phyloP scores from a whole-genome alignment of 257 asterid genomes.

The Petunia secreta region DNA sequence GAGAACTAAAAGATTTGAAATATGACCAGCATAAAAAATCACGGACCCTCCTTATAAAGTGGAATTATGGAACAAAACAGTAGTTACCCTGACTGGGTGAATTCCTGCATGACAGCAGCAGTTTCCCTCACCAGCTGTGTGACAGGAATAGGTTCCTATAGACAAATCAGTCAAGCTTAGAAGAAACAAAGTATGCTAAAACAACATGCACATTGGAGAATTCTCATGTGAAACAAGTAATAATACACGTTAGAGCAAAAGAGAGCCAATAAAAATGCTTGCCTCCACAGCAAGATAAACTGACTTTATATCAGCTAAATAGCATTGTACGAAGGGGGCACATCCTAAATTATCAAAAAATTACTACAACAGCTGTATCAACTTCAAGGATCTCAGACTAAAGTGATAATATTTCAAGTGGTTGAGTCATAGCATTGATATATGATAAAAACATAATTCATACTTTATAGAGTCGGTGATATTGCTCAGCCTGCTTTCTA shows the following conservation, averaged over 20 bases:
- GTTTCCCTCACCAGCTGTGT: constrained; percentile 99
- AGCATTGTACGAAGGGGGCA: background rate
- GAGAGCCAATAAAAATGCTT: background rate
- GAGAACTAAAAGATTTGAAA: background rate
- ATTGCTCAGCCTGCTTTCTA: constrained; percentile 97
- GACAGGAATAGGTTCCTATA: constrained; percentile 90
- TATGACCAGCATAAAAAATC: background rate
- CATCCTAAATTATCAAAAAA: background rate
- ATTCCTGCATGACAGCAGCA: constrained; percentile 99
- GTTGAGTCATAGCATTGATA: background rate
- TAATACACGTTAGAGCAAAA: constrained; percentile 13
- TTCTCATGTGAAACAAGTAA: background rate
- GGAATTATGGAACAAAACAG: constrained; percentile 10
- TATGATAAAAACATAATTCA: constrained; percentile 8
- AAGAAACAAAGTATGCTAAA: constrained; percentile 20
- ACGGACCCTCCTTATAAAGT: constrained; percentile 18
- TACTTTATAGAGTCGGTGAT: constrained; percentile 89
- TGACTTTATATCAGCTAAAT: background rate
- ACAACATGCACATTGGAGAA: constrained; percentile 24
- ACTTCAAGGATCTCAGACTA: background rate
- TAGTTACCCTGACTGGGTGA: constrained; percentile 96
- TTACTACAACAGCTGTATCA: background rate
- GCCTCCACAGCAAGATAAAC: background rate
- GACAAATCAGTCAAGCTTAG: background rate
- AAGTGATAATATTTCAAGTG: background rate